Percentiles rank a stretch among this genome's conserved stretches.
These are phyloP conservation scores for Protea cynaroides DNA, from an alignment of 164 flowering plant species.

Conservation along the genomic window DNA sequence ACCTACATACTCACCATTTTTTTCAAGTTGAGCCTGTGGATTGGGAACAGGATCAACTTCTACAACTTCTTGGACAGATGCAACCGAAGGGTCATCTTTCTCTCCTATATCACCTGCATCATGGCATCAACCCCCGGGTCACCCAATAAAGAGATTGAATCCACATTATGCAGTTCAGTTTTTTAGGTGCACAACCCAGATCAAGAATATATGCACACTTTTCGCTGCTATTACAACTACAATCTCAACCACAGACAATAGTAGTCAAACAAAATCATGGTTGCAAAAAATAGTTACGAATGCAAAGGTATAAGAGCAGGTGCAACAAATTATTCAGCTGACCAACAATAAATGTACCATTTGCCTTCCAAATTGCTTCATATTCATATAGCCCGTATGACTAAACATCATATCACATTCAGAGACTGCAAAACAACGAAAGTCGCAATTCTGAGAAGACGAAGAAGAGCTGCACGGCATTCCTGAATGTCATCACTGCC, in stretches of 20 bases:
- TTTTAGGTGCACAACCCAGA: not conserved
- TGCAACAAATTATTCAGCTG: not conserved
- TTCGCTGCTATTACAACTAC: not conserved
- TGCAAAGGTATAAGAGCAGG: not conserved
- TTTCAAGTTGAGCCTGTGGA: slow-evolving; percentile 23
- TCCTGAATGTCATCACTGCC: too few relatives aligned
- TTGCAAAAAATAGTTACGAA: not conserved
- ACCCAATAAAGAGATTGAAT: not conserved
- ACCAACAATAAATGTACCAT: too few relatives aligned
- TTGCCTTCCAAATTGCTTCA: too few relatives aligned
- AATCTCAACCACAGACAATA: not conserved
- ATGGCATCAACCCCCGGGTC: not conserved
- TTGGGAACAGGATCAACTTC: slow-evolving; percentile 19
- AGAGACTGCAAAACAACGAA: too few relatives aligned
- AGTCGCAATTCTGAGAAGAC: too few relatives aligned
- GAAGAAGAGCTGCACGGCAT: too few relatives aligned
- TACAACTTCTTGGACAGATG: slow-evolving; percentile 8
- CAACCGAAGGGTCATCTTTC: slow-evolving; percentile 1
- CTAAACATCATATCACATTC: too few relatives aligned
- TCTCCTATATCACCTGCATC: slow-evolving; percentile 7
- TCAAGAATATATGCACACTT: not conserved
- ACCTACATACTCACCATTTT: slow-evolving; percentile 21
- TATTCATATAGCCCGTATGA: too few relatives aligned
- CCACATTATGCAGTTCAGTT: not conserved
- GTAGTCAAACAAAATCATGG: not conserved